Evolutionary conservation across 371 early-diverging fungal genomes (phyloP).

Genomic region (Mucor plumbeus): DNA sequence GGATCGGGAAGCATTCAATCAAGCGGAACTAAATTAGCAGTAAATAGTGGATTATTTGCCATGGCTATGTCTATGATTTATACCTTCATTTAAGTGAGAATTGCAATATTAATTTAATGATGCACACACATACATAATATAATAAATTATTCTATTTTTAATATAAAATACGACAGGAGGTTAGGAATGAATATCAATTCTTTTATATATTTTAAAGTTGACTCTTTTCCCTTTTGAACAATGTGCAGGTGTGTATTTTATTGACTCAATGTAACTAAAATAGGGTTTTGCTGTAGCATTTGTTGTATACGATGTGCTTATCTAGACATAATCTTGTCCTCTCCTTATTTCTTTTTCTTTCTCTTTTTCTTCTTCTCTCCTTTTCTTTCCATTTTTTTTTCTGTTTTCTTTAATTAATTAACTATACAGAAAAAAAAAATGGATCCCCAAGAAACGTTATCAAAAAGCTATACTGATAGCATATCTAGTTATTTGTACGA

Average conservation of each 20-base stretch:
- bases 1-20: slow-evolving; percentile 8
- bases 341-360: not conserved
- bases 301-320: not conserved
- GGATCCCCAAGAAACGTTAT: slow-evolving; percentile 25
- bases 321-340: not conserved
- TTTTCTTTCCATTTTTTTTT: not conserved
- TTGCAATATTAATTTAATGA: not conserved
- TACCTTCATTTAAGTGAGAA: not conserved
- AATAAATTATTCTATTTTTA: slow-evolving; percentile 9
- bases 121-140: not conserved
- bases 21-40: not conserved
- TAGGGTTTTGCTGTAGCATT: not conserved
- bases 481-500: slow-evolving; percentile 25
- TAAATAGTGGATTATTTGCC: slow-evolving; percentile 19
- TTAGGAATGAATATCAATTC: not conserved
- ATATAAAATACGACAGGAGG: not conserved
- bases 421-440: not conserved
- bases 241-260: not conserved
- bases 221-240: not conserved
- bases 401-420: slow-evolving; percentile 2
- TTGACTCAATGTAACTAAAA: slow-evolving; percentile 4
- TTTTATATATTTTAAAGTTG: not conserved
- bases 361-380: not conserved
- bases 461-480: slow-evolving; percentile 44
- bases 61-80: slow-evolving; percentile 11